Percentiles rank a stretch among this genome's conserved stretches.
Evolutionary conservation across 345 rosid genomes (phyloP).

Genomic region (Lenwebbia sp.): DNA sequence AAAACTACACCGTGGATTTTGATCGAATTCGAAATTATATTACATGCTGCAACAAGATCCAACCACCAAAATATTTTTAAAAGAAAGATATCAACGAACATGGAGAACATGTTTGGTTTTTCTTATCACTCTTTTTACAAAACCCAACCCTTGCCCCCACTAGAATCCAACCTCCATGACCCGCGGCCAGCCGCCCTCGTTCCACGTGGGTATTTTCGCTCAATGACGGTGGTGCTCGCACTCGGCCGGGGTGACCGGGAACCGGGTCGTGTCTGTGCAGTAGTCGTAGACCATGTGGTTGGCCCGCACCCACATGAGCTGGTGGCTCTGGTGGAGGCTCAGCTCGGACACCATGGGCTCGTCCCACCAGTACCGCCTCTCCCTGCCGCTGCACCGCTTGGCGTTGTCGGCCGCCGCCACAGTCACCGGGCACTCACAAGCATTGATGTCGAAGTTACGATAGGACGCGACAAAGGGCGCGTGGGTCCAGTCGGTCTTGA

Average conservation of each 20-base stretch:
- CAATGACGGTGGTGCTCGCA: constrained; percentile 88
- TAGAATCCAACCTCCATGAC: not conserved
- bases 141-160: not conserved
- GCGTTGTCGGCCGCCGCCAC: constrained; percentile 32
- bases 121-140: not conserved
- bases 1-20: not conserved
- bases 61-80: not conserved
- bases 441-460: constrained; percentile 67
- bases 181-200: not conserved
- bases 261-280: constrained; percentile 63
- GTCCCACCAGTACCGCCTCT: constrained; percentile 85
- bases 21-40: not conserved
- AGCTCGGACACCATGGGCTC: constrained; percentile 67
- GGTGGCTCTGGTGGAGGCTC: constrained; percentile 84
- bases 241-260: constrained; percentile 72
- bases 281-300: constrained; percentile 90
- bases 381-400: constrained; percentile 44
- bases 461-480: constrained; percentile 91
- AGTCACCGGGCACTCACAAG: constrained; percentile 52
- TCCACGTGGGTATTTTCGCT: not conserved
- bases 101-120: constrained; percentile 17
- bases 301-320: constrained; percentile 87
- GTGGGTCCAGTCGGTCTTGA: constrained; percentile 94
- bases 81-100: constrained; percentile 7
- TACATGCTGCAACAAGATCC: not conserved